phyloP scores from a whole-genome alignment of 1,284 basidiomycete genomes.

The Ceratobasidium sp. region DNA sequence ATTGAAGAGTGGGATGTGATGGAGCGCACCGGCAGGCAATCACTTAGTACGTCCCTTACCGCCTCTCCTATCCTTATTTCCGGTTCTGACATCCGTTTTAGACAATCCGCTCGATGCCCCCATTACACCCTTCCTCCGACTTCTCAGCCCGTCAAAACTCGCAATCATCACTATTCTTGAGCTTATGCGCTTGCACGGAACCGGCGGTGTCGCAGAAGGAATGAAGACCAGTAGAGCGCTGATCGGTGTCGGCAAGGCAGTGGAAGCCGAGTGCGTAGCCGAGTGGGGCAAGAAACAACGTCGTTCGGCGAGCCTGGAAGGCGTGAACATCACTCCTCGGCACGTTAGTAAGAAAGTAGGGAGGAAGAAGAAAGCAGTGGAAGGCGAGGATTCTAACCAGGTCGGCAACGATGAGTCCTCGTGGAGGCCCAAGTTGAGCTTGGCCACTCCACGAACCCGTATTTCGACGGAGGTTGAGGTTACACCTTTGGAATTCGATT shows the following conservation, averaged over 20 bases:
- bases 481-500: too few relatives aligned
- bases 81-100: slow-evolving; percentile 37
- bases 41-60: neutral
- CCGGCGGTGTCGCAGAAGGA: slow-evolving; percentile 79
- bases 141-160: slow-evolving; percentile 79
- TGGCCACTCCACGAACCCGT: too few relatives aligned
- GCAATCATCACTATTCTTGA: slow-evolving; percentile 92
- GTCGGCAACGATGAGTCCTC: too few relatives aligned
- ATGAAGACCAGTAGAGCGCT: slow-evolving; percentile 91
- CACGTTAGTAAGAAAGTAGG: neutral
- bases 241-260: slow-evolving; percentile 80
- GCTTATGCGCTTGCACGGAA: slow-evolving; percentile 82
- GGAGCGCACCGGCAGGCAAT: slow-evolving; percentile 46
- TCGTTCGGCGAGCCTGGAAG: slow-evolving; percentile 20
- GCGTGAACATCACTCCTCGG: neutral
- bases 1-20: slow-evolving; percentile 58
- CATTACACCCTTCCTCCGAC: slow-evolving; percentile 70
- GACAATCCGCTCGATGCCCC: slow-evolving; percentile 39
- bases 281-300: slow-evolving; percentile 20
- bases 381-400: too few relatives aligned
- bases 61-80: neutral
- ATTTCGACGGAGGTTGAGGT: too few relatives aligned
- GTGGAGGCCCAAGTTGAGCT: slow-evolving; percentile 52
- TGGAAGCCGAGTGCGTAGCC: slow-evolving; percentile 89
- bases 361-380: slow-evolving; percentile 48